Evolutionary conservation across 2,329 filamentous ascomycete genomes (phyloP), one percentile per base, ranked within the genome.

Genomic region (Trichoderma sp.): DNA sequence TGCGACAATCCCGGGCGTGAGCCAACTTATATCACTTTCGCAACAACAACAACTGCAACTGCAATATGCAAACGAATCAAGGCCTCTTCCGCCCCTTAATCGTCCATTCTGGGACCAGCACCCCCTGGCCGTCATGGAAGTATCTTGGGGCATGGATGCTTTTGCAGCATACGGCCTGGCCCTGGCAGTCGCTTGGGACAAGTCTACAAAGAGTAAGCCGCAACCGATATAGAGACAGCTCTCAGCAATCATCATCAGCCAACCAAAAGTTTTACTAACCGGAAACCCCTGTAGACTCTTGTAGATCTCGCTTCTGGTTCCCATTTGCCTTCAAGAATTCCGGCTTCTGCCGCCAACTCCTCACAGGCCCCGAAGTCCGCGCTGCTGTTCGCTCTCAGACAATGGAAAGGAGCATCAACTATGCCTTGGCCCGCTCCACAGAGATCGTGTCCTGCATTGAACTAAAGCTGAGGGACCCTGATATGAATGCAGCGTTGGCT

Each of bases 81-180:
- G 4, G 15, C 15, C 50, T n/a, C 42, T 34, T 7, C 25, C 64
- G 3, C 64, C 45, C 32, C 54, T 34, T 9, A 5, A 42, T 45
- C 64, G 64, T 34, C 64, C 64, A 1, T 67, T 67, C 12, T 67
- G 64, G 64, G 64, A 67, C 8, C 64, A 67, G 34, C 64, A 67
- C 12, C 64, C 64, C 17, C 22, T 67, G 10, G 64, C 64, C 13
- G 3, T 60, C 22, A 29, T 67, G 34, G 45, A 67, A 2, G 25
- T n/a, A 3, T 53, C 37, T n/a, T 67, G 64, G 64, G 64, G 37
- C 5, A 67, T 67, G 64, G 64, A 67, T 52, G 45, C 64, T 15
- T 67, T 67, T 48, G 64, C 64, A 9, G 64, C 64, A 7, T 67
- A 67, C 8, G 64, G 64, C 8, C 54, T 67, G 0, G 64, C 64